Percentiles rank a stretch among this genome's conserved stretches.
phyloP scores from a whole-genome alignment of 1,284 basidiomycete species.

The Cutaneotrichosporon spelunceum region DNA sequence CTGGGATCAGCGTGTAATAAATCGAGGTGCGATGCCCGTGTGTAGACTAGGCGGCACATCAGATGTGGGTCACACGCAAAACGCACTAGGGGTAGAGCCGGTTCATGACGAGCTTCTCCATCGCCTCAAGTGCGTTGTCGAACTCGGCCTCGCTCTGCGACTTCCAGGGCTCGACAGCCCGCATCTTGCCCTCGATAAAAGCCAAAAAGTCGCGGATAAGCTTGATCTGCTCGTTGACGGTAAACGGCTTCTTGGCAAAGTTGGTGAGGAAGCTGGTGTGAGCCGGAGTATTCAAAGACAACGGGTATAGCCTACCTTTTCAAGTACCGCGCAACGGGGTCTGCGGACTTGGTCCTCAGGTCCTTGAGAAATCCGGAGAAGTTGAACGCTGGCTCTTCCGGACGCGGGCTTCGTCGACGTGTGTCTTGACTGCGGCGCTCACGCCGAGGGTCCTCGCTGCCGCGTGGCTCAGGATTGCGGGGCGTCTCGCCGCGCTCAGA shows the following conservation, averaged over 20 bases:
- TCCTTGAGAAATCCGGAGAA: slow-evolving; percentile 72
- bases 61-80: too few relatives aligned
- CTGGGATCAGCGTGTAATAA: slow-evolving; percentile 52
- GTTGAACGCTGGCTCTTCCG: slow-evolving; percentile 44
- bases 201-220: slow-evolving; percentile 86
- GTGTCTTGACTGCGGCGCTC: background rate
- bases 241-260: slow-evolving; percentile 82
- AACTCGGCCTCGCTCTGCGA: slow-evolving; percentile 75
- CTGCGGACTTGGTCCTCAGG: slow-evolving; percentile 76
- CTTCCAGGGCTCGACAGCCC: slow-evolving; percentile 75
- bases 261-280: slow-evolving; percentile 74
- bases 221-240: slow-evolving; percentile 85
- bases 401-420: background rate
- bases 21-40: background rate
- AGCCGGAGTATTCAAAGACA: slow-evolving; percentile 28
- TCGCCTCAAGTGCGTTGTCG: slow-evolving; percentile 94
- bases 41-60: background rate
- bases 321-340: slow-evolving; percentile 84
- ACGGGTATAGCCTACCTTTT: slow-evolving; percentile 62
- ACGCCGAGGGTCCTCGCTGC: background rate
- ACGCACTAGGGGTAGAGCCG: slow-evolving; percentile 85
- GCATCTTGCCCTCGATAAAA: slow-evolving; percentile 87
- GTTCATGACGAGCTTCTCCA: slow-evolving; percentile 99
- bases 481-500: background rate
- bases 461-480: background rate